Percentiles rank a stretch among this genome's conserved stretches.
Conservation (phyloP, 2,329 filamentous ascomycete species). For the Trichophyton equinum region DNA sequence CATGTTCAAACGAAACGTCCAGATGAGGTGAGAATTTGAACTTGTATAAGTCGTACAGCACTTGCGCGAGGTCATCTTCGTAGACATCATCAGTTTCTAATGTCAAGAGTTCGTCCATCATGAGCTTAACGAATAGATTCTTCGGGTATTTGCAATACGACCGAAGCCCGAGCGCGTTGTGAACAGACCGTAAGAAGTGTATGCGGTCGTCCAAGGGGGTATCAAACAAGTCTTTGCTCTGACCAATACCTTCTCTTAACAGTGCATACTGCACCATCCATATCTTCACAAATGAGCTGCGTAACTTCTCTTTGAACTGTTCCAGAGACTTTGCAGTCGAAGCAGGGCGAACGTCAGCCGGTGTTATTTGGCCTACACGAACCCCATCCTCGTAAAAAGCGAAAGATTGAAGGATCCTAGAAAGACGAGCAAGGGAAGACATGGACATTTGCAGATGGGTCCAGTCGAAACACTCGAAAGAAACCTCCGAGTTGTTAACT, state of each 20-base stretch:
- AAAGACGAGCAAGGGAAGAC: conserved; percentile 56
- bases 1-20: conserved; percentile 63
- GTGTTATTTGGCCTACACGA: conserved; percentile 57
- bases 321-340: conserved; percentile 30
- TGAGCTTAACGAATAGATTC: conserved; percentile 77
- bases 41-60: conserved; percentile 71
- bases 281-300: conserved; percentile 73
- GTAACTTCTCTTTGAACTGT: conserved; percentile 53
- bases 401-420: conserved; percentile 64
- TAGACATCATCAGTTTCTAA: conserved; percentile 66
- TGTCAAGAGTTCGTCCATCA: conserved; percentile 71
- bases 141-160: conserved; percentile 75
- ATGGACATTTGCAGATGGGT: conserved; percentile 63
- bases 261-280: conserved; percentile 83
- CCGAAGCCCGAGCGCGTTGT: conserved; percentile 71
- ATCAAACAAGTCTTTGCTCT: conserved; percentile 52
- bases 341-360: conserved; percentile 45
- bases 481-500: conserved; percentile 48
- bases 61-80: conserved; percentile 75
- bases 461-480: conserved; percentile 76
- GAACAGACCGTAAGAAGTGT: conserved; percentile 66
- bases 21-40: conserved; percentile 59
- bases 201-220: conserved; percentile 60
- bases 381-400: conserved; percentile 75
- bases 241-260: conserved; percentile 59